Conservation (phyloP, 2,329 filamentous ascomycete species). For the Stachybotrys echinatus region DNA sequence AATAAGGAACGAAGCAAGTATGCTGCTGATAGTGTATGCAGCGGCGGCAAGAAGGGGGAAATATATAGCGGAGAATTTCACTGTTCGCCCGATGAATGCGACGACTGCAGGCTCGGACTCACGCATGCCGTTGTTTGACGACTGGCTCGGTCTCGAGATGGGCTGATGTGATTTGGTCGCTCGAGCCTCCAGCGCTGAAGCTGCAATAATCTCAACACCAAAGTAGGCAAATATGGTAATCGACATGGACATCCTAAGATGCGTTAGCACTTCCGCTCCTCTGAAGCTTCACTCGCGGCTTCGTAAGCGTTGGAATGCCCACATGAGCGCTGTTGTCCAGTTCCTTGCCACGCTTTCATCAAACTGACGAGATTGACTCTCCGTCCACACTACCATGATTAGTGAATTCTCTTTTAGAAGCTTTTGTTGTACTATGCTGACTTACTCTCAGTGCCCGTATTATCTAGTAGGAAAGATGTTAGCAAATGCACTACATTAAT, state of each 20-base stretch:
- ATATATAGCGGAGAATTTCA: constrained; percentile 17
- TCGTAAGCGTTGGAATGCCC: not conserved
- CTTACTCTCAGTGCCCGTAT: not conserved
- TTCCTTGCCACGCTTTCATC: not conserved
- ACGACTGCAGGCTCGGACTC: not conserved
- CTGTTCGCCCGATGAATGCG: constrained; percentile 15
- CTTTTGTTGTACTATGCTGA: not conserved
- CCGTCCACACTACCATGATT: not conserved
- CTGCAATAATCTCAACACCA: constrained; percentile 25
- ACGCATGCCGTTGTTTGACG: not conserved
- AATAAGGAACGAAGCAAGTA: constrained; percentile 19
- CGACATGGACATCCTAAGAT: constrained; percentile 18
- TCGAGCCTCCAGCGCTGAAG: constrained; percentile 23
- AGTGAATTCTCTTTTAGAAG: not conserved
- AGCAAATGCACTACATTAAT: not conserved
- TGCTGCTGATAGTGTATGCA: constrained; percentile 18
- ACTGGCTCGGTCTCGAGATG: constrained; percentile 5
- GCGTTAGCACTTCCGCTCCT: not conserved
- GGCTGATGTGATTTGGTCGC: constrained; percentile 3
- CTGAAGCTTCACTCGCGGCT: too few relatives aligned
- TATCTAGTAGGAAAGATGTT: not conserved
- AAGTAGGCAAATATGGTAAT: constrained; percentile 26
- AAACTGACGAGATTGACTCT: not conserved
- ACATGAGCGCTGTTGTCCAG: not conserved
- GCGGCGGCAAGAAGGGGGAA: constrained; percentile 17